Base-by-base conservation (phyloP, 306 rosid genomes). In the Styphnolobium japonicum region DNA sequence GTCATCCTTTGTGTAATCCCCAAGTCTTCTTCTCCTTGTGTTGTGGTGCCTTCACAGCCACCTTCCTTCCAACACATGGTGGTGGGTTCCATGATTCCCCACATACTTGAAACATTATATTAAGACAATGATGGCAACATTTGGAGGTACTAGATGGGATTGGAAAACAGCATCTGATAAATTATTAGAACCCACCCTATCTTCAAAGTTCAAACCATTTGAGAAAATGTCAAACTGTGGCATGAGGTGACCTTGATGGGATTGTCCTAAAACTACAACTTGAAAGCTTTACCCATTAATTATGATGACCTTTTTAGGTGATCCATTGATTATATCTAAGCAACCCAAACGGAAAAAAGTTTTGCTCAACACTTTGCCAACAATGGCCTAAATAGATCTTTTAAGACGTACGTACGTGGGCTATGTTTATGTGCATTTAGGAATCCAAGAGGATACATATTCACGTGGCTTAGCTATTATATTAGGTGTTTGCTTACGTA, bases 81-180 rank as follows among this genome's bases (percentile, higher is more conserved):
- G 16, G 81, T 81, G 88, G 86, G 86, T 14, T 69, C 86, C 84
- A 77, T 23, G 11, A 23, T 58, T 11, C 34, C 64, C 83, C 57
- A 79, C 79, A 62, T 49, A 46, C 37, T 78, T 84, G 75, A 63
- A 77, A 73, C 63, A 56, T 65, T 72, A 36, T 18, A 43, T 78
- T 48, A 66, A 65, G 86, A 83, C 65, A 23, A 48, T 15, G 83
- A 83, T 73, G 42, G 72, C 25, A 57, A 45, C 3, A 4, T 78
- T 83, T 83, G 86, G 83, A 83, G n/a, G 72, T 74, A 83, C 65
- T 83, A 56, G 65, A 77, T 43, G 9, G 80, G 72, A 76, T 71
- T 63, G 19, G 71, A 83, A 27, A 83, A 55, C 64, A 29, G 45
- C 67, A 27, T 33, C 7, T 67, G 4, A 31, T 1, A 49, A 71